Evolutionary conservation across 441 rosid genomes (phyloP).

Genomic region (Biscutella laevigata): DNA sequence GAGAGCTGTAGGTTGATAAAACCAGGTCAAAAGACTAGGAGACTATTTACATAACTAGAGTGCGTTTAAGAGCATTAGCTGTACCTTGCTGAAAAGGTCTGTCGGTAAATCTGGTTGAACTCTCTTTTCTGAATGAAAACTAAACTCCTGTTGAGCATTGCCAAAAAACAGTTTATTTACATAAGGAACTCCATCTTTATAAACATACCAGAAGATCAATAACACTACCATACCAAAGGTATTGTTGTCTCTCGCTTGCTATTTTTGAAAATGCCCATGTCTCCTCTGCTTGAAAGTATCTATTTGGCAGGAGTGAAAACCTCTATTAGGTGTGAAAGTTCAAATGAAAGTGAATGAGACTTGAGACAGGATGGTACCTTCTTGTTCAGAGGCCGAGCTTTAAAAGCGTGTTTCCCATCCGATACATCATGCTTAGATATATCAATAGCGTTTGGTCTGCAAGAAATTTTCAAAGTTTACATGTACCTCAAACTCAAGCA

Average conservation of each 20-base stretch:
- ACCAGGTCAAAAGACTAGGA: neutral
- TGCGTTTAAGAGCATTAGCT: neutral
- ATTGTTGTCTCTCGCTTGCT: constrained; percentile 72
- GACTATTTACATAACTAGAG: neutral
- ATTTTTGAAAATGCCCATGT: constrained; percentile 65
- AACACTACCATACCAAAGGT: constrained; percentile 49
- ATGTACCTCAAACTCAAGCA: constrained; percentile 4
- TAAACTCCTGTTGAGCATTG: constrained; percentile 54
- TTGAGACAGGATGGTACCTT: constrained; percentile 40
- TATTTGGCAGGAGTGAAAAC: constrained; percentile 26
- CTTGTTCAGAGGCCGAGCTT: constrained; percentile 69
- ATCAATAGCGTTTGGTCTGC: constrained; percentile 42
- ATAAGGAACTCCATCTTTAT: neutral
- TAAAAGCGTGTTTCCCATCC: constrained; percentile 36
- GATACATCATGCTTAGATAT: constrained; percentile 32
- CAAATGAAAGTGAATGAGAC: constrained; percentile 7
- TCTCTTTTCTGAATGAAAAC: constrained; percentile 55
- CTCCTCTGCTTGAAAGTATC: constrained; percentile 84
- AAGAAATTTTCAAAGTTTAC: neutral
- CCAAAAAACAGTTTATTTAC: neutral
- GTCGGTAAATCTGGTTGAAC: constrained; percentile 51
- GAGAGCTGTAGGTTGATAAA: constrained; percentile 43
- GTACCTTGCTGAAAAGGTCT: constrained; percentile 85
- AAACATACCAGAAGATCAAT: neutral
- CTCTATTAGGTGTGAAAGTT: neutral